phyloP scores from a whole-genome alignment of 2,329 filamentous ascomycete genomes.

The Tolypocladium ovalisporum region DNA sequence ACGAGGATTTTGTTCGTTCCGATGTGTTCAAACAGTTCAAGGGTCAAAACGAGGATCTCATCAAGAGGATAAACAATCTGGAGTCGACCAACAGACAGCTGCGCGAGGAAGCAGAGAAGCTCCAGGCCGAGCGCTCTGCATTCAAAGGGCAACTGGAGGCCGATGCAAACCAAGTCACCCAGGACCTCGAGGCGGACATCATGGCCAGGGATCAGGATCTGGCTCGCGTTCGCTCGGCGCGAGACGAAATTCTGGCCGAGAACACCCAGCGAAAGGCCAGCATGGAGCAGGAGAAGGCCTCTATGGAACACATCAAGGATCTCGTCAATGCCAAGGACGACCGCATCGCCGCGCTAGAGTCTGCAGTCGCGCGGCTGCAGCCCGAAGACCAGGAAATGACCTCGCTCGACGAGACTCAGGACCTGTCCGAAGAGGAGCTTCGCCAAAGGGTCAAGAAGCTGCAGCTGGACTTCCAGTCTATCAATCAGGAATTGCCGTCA shows the following conservation, averaged over 20 bases:
- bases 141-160: constrained; percentile 74
- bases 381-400: constrained; percentile 36
- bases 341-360: constrained; percentile 71
- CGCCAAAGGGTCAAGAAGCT: constrained; percentile 63
- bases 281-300: constrained; percentile 63
- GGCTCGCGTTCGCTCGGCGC: constrained; percentile 68
- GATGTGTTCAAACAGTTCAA: constrained; percentile 91
- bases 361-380: constrained; percentile 64
- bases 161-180: constrained; percentile 61
- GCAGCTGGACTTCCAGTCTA: constrained; percentile 68
- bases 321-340: constrained; percentile 69
- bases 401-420: constrained; percentile 37
- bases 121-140: constrained; percentile 73
- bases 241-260: constrained; percentile 81
- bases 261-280: constrained; percentile 67
- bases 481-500: constrained; percentile 78
- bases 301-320: constrained; percentile 67
- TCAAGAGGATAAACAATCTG: constrained; percentile 82
- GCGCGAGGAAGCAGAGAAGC: constrained; percentile 72
- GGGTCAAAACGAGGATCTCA: constrained; percentile 81
- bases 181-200: constrained; percentile 73
- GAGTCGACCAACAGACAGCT: constrained; percentile 81
- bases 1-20: constrained; percentile 89
- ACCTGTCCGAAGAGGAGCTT: constrained; percentile 59
- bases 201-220: constrained; percentile 75